Evolutionary conservation across 768 basidiomycete species (phyloP), one percentile per base, ranked within the genome.

Genomic region (Rhizopogon vulgaris): DNA sequence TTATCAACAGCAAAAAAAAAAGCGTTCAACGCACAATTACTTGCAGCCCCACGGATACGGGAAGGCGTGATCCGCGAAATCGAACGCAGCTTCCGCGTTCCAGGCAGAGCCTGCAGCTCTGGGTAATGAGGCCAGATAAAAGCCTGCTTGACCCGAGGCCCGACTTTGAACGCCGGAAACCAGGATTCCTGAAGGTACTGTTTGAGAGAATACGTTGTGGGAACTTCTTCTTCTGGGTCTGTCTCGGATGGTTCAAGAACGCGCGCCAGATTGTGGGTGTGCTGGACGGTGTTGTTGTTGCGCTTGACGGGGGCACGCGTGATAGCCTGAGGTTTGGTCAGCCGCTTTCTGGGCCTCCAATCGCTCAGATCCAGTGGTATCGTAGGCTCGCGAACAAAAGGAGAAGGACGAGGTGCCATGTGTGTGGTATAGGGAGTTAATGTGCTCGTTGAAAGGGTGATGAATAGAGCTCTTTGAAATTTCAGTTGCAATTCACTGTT

Each of bases 161-260:
- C 54, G 14, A 60, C 17, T 9, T 12, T n/a, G 27, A 57, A 60
- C 15, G 17, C 14, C 5, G 55, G 56, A 36, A 60, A 6, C 59
- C 58, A 60, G n/a, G 25, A 22, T 24, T 43, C 45, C 2, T 17
- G 40, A n/a, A 60, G 34, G 43, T 54, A 60, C 14, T 17, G 1
- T 40, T 30, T 36, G 34, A 57, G 45, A 10, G 52, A 25, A 48
- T 41, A 41, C 3, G 51, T 7, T 11, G 11, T 6, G 5, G 0
- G 1, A 2, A 1, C 17, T 30, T 10, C 6, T 30, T 10, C 6
- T 4, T 28, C 25, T n/a, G 41, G 15, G 15, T 42, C 10, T 7
- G 5, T 6, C 27, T 30, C 42, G 27, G 8, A 12, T 17, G 10
- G 17, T 18, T 17, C 27, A 12, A 7, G 6, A 17, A 28, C 6